These are phyloP conservation scores for Mortierella sp. DNA, from an alignment of 371 early-diverging fungal species.

Conservation along the genomic window DNA sequence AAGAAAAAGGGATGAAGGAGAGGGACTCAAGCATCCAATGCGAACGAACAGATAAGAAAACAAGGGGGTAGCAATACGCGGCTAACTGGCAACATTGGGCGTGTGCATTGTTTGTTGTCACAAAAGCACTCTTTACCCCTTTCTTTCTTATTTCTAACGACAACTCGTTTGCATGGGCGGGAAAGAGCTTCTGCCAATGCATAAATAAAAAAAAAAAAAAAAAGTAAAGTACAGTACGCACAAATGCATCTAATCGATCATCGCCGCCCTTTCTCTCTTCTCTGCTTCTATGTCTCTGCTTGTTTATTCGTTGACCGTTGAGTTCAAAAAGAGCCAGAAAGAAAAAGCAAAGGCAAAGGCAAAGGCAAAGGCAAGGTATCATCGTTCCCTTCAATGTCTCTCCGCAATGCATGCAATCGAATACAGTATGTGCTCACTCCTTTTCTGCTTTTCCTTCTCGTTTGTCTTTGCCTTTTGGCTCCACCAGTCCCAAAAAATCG, in stretches of 20 bases:
- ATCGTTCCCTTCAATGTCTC: neutral
- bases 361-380: neutral
- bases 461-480: no score
- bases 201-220: neutral
- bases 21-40: neutral
- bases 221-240: no score
- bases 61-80: neutral
- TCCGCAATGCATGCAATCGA: slow-evolving; percentile 4
- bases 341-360: no score
- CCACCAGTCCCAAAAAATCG: no score
- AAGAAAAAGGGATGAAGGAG: neutral
- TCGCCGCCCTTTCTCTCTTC: neutral
- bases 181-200: neutral
- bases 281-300: neutral
- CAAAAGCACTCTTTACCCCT: neutral
- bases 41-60: neutral
- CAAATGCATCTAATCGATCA: neutral
- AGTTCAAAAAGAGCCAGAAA: no score
- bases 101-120: no score
- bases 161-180: neutral
- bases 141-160: neutral
- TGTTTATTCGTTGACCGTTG: neutral
- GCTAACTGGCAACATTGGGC: neutral
- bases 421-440: no score
- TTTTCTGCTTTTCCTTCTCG: no score